A percentile compares a stretch with the other conserved stretches of the same genome.
phyloP scores from a whole-genome alignment of 495 filamentous ascomycete species.

The Cetradonia linearis region DNA sequence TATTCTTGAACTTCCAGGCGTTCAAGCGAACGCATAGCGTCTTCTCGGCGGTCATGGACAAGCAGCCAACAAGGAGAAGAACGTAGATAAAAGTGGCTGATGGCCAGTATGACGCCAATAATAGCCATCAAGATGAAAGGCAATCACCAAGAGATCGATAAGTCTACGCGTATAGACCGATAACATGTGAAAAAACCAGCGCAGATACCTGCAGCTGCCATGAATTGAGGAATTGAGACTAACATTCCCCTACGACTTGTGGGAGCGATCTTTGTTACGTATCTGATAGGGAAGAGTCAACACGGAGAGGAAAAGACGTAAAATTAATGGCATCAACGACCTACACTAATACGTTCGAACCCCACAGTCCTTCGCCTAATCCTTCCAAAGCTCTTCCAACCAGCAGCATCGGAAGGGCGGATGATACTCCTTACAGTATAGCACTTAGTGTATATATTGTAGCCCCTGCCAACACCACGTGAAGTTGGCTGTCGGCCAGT shows the following conservation, averaged over 20 bases:
- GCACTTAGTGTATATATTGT: slow-evolving; percentile 46
- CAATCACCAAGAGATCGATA: slow-evolving; percentile 49
- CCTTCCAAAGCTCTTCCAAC: slow-evolving; percentile 44
- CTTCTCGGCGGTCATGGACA: slow-evolving; percentile 29
- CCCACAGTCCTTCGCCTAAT: slow-evolving; percentile 50
- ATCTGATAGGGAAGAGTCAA: slow-evolving; percentile 24
- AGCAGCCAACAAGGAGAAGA: slow-evolving; percentile 42
- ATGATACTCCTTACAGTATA: slow-evolving; percentile 38
- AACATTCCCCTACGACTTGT: slow-evolving; percentile 41
- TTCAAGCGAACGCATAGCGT: slow-evolving; percentile 35
- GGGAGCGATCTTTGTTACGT: slow-evolving; percentile 56
- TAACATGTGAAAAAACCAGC: slow-evolving; percentile 56
- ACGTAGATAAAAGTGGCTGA: slow-evolving; percentile 32
- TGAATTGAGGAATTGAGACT: slow-evolving; percentile 45
- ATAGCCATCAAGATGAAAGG: slow-evolving; percentile 34
- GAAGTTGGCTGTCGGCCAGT: slow-evolving; percentile 49
- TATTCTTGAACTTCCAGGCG: slow-evolving; percentile 38
- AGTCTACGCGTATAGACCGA: slow-evolving; percentile 39
- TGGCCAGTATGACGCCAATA: slow-evolving; percentile 32
- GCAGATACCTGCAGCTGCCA: slow-evolving; percentile 42
- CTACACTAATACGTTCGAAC: slow-evolving; percentile 45
- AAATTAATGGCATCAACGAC: slow-evolving; percentile 3
- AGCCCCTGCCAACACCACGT: slow-evolving; percentile 42
- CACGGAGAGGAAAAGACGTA: too few relatives aligned
- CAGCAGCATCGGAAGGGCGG: slow-evolving; percentile 44